These are phyloP conservation scores for Tylopilus rubrobrunneus DNA, from an alignment of 768 basidiomycete species.

Conservation along the genomic window DNA sequence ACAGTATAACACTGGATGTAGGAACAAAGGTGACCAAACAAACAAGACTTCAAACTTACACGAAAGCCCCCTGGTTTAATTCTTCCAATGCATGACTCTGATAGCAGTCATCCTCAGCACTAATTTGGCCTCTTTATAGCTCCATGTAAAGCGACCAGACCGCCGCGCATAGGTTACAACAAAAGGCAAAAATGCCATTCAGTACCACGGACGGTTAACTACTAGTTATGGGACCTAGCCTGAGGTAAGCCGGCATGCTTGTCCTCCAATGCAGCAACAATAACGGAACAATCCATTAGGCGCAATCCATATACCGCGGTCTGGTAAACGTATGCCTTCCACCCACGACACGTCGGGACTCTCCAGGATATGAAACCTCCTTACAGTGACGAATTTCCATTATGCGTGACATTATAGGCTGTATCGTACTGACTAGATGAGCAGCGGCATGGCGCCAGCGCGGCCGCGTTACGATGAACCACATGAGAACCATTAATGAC, in stretches of 20 bases:
- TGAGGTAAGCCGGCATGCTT: too few species aligned
- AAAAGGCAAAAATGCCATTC: too few species aligned
- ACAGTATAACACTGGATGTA: constrained; percentile 1
- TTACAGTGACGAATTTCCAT: not conserved
- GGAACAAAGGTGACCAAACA: constrained; percentile 7
- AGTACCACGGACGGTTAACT: too few species aligned
- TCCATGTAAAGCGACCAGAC: too few species aligned
- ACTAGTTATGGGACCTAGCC: too few species aligned
- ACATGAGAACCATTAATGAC: not conserved
- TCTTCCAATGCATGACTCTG: not conserved
- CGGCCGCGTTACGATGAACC: constrained; percentile 10
- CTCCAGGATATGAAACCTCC: not conserved
- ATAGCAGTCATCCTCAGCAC: not conserved
- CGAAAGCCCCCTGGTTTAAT: too few species aligned
- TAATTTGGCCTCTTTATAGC: too few species aligned
- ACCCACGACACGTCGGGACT: not conserved
- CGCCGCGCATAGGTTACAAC: too few species aligned
- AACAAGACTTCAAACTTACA: too few species aligned
- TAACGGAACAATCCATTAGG: too few species aligned
- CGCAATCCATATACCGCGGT: not conserved
- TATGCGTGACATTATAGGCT: constrained; percentile 23
- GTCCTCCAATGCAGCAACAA: too few species aligned
- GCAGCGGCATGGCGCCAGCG: constrained; percentile 20
- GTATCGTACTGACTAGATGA: constrained; percentile 12
- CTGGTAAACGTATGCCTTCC: not conserved